A percentile compares a stretch with the other conserved stretches of the same genome.
Conservation (phyloP, 2,329 filamentous ascomycete genomes). For the Magnaporthiopsis incrustans region DNA sequence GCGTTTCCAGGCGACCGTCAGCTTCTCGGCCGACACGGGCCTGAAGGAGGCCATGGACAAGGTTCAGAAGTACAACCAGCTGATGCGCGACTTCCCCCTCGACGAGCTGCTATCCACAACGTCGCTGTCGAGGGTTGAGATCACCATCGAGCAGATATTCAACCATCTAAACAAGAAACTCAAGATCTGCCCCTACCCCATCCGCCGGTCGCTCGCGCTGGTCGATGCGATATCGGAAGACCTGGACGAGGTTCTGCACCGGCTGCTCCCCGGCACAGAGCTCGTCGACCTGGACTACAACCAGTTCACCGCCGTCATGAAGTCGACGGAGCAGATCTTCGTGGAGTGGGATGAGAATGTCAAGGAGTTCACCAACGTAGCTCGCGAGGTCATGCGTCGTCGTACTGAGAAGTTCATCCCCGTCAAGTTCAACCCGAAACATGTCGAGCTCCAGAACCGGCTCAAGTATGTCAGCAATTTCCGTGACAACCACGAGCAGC, state of each 20-base stretch:
- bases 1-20: conserved; percentile 94
- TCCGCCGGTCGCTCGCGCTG: conserved; percentile 82
- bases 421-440: conserved; percentile 87
- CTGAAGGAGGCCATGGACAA: conserved; percentile 92
- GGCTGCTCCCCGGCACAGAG: conserved; percentile 74
- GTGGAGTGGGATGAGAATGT: conserved; percentile 89
- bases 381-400: conserved; percentile 85
- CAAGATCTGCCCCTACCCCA: conserved; percentile 90
- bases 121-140: conserved; percentile 78
- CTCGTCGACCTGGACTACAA: conserved; percentile 88
- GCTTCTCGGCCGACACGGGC: conserved; percentile 92
- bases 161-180: conserved; percentile 95
- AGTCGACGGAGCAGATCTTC: conserved; percentile 77
- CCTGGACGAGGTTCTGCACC: conserved; percentile 77
- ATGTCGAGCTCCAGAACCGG: conserved; percentile 81
- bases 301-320: conserved; percentile 83
- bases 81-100: conserved; percentile 96
- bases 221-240: conserved; percentile 95
- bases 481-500: conserved; percentile 92
- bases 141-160: conserved; percentile 86
- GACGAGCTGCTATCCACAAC: conserved; percentile 92
- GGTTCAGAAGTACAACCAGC: conserved; percentile 96
- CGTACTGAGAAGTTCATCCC: conserved; percentile 97
- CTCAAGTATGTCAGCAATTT: conserved; percentile 93
- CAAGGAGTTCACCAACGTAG: conserved; percentile 97